These are phyloP conservation scores for Wolfiporia cocos DNA, from an alignment of 1,284 basidiomycete genomes.

Conservation along the genomic window DNA sequence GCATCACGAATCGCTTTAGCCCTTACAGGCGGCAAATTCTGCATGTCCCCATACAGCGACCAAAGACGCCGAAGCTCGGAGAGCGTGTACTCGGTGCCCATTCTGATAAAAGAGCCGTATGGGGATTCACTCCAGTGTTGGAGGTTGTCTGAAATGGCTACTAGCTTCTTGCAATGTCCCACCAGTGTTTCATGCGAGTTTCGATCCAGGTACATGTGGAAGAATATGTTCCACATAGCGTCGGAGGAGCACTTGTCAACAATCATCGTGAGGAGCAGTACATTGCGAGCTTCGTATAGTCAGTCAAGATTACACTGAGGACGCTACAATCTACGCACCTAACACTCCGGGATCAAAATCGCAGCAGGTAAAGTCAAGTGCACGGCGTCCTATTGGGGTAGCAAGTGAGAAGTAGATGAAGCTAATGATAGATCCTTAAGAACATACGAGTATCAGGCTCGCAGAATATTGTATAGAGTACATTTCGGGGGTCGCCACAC, in stretches of 20 bases:
- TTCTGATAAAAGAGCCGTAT: constrained; percentile 33
- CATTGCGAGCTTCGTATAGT: constrained; percentile 32
- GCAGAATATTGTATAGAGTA: constrained; percentile 41
- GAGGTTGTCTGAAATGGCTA: constrained; percentile 28
- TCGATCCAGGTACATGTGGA: constrained; percentile 45
- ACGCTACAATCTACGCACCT: too few relatives aligned
- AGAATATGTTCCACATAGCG: constrained; percentile 57
- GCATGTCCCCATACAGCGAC: constrained; percentile 29
- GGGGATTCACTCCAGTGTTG: constrained; percentile 37
- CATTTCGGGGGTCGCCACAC: constrained; percentile 54
- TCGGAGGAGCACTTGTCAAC: constrained; percentile 24
- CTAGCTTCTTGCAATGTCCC: constrained; percentile 39
- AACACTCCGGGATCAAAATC: constrained; percentile 53
- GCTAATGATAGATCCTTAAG: not conserved
- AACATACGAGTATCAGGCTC: constrained; percentile 11
- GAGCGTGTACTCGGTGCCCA: constrained; percentile 36
- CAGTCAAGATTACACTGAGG: too few relatives aligned
- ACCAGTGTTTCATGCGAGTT: constrained; percentile 31
- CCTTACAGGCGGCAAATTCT: constrained; percentile 11
- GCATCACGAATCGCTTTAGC: constrained; percentile 12
- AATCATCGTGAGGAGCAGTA: constrained; percentile 29
- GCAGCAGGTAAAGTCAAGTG: constrained; percentile 54
- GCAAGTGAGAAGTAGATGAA: not conserved
- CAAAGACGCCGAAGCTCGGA: constrained; percentile 37
- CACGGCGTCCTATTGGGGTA: constrained; percentile 33